Base-by-base conservation (phyloP, 2,329 filamentous ascomycete species). In the Colletotrichum tanaceti region DNA sequence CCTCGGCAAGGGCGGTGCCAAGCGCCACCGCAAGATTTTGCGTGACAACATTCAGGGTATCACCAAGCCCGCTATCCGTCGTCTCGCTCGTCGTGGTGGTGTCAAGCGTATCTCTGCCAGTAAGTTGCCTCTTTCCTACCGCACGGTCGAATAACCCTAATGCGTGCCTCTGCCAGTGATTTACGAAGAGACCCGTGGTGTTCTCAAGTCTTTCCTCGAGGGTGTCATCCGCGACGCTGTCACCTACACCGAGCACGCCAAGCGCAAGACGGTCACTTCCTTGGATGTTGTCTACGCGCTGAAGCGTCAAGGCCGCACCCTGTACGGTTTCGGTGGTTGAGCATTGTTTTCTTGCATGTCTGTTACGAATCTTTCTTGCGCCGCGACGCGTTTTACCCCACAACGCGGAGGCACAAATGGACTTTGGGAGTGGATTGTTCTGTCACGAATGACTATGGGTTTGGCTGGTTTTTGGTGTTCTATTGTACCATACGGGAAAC, bases 11-110 rank as follows among this genome's bases (percentile, higher is more conserved):
- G 94, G 94, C 75, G 94, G 94, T 84, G 95, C 95, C 85, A 98
- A 98, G 92, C 94, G 94, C 85, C 94, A 98, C 87, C 91, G 95
- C 80, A 98, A 98, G 93, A 98, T 98, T 88, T 89, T 98, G 84
- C 93, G 94, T 86, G 94, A 97, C 92, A 98, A 97, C 92, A 98
- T 98, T 81, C 94, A 98, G 87, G 94, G 94, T 86, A 98, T 98
- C 82, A 98, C 94, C 80, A 98, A 98, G 92, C 94, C 94, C 77
- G 94, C 94, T 78, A 98, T 98, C 85, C 92, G 94, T 80, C 94
- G 94, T 97, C 94, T 98, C 82, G 94, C 94, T 74, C 94, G 94
- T 86, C 94, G 94, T 96, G 94, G 94, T 84, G 94, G 94, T 94
- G 94, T 98, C 89, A 98, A 98, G 93, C 94, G 94, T 97, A 98